Evolutionary conservation across 1,284 basidiomycete species (phyloP).

Genomic region (Cryptococcus sp.): DNA sequence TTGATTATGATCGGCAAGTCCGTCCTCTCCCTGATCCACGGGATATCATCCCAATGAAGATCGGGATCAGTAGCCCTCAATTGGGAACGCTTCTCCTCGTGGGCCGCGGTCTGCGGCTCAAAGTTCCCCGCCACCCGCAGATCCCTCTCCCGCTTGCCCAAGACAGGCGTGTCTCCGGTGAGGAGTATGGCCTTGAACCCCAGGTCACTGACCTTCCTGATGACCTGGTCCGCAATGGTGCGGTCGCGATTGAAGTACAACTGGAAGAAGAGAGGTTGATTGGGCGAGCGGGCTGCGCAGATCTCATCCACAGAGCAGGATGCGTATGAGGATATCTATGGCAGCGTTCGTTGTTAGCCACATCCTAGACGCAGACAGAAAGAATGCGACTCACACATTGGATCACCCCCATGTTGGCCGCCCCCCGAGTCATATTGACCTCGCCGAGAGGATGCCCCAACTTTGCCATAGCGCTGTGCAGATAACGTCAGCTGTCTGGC

Average conservation of each 20-base stretch:
- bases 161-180: conserved; percentile 83
- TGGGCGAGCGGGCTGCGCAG: conserved; percentile 50
- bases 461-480: conserved; percentile 65
- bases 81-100: conserved; percentile 35
- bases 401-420: conserved; percentile 67
- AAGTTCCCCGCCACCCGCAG: conserved; percentile 50
- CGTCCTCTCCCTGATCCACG: conserved; percentile 61
- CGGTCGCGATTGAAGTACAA: conserved; percentile 81
- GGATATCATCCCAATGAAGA: conserved; percentile 44
- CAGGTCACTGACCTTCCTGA: conserved; percentile 66
- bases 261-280: conserved; percentile 73
- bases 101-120: conserved; percentile 42
- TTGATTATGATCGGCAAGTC: conserved; percentile 79
- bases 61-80: conserved; percentile 42
- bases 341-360: neutral
- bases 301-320: conserved; percentile 65
- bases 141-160: conserved; percentile 82
- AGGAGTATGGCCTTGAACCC: conserved; percentile 73
- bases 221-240: conserved; percentile 63
- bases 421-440: conserved; percentile 73
- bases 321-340: conserved; percentile 71
- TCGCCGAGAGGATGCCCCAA: conserved; percentile 87
- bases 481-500: conserved; percentile 30
- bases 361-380: neutral
- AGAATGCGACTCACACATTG: conserved; percentile 63